phyloP scores from a whole-genome alignment of 805 yeast genomes.

The Saccharomycopsis fermentans region DNA sequence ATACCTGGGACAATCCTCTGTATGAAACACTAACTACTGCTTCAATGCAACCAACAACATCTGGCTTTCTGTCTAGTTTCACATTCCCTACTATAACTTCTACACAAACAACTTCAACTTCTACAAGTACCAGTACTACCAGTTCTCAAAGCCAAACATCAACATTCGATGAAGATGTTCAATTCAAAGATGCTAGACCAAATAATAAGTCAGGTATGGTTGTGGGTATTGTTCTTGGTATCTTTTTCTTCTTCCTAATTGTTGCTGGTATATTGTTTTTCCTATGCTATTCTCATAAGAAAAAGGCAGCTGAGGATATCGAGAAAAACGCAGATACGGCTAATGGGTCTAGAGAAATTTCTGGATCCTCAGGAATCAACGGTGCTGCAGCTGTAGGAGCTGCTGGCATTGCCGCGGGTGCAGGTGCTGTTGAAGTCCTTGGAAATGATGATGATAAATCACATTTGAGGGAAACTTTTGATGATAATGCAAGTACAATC shows the following conservation, averaged over 20 bases:
- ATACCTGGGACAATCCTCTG: conserved; percentile 14
- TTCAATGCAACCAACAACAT: neutral
- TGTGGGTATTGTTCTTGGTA: conserved; percentile 16
- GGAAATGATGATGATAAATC: conserved; percentile 2
- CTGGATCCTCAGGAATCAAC: neutral
- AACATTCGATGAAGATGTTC: neutral
- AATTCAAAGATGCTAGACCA: conserved; percentile 3
- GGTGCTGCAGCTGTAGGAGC: conserved; percentile 6
- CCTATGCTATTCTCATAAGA: conserved; percentile 14
- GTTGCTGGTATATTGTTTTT: conserved; percentile 4
- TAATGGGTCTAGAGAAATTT: too few relatives aligned
- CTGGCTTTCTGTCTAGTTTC: neutral
- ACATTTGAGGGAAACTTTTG: neutral
- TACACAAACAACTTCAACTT: neutral
- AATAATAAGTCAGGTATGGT: conserved; percentile 8
- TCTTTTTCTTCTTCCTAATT: conserved; percentile 10
- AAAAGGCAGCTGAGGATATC: conserved; percentile 1
- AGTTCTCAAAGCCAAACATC: neutral
- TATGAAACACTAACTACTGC: conserved; percentile 7
- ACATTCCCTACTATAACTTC: neutral
- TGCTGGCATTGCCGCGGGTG: conserved; percentile 13
- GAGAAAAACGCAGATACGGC: conserved; percentile 6
- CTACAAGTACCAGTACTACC: conserved; percentile 3
- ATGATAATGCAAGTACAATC: conserved; percentile 18
- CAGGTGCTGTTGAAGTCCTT: conserved; percentile 12